Evolutionary conservation across 192 early-diverging fungal genomes (phyloP).

Genomic region (Chytriomyces hyalinus): DNA sequence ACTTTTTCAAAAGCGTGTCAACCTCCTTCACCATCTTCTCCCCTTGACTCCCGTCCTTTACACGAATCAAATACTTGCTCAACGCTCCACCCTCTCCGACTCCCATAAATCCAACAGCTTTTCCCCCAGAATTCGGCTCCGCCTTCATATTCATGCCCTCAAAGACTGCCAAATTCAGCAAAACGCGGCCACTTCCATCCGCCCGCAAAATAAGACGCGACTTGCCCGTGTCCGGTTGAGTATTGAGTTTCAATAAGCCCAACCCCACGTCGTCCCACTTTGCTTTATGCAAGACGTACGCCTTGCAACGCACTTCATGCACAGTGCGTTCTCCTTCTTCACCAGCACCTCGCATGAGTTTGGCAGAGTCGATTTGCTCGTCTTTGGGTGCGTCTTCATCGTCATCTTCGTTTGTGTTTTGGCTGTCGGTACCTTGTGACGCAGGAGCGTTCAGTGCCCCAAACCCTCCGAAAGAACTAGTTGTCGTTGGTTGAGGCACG

Average conservation of each 20-base stretch:
- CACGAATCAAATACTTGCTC: conserved; percentile 10
- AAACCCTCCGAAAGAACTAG: conserved; percentile 16
- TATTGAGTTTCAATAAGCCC: conserved; percentile 48
- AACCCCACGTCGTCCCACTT: conserved; percentile 45
- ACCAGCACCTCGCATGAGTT: conserved; percentile 49
- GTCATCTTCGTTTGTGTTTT: conserved; percentile 30
- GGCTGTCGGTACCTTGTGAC: not conserved
- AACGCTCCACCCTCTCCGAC: conserved; percentile 12
- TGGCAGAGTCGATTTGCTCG: conserved; percentile 39
- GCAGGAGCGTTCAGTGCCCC: not conserved
- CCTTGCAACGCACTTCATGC: conserved; percentile 31
- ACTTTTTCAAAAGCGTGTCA: not conserved
- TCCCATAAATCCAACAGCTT: conserved; percentile 18
- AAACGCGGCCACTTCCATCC: conserved; percentile 49
- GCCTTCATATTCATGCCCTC: conserved; percentile 39
- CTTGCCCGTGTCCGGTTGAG: conserved; percentile 39
- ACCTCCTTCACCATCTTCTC: not conserved
- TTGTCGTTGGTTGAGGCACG: not conserved
- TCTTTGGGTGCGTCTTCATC: conserved; percentile 42
- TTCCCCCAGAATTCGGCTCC: conserved; percentile 4
- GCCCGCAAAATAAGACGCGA: conserved; percentile 47
- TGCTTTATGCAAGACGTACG: conserved; percentile 17
- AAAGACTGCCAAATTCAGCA: conserved; percentile 47
- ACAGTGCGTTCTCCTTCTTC: conserved; percentile 50
- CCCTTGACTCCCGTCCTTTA: conserved; percentile 28